Evolutionary conservation across 306 rosid genomes (phyloP).

Genomic region (Cicer bijugum): DNA sequence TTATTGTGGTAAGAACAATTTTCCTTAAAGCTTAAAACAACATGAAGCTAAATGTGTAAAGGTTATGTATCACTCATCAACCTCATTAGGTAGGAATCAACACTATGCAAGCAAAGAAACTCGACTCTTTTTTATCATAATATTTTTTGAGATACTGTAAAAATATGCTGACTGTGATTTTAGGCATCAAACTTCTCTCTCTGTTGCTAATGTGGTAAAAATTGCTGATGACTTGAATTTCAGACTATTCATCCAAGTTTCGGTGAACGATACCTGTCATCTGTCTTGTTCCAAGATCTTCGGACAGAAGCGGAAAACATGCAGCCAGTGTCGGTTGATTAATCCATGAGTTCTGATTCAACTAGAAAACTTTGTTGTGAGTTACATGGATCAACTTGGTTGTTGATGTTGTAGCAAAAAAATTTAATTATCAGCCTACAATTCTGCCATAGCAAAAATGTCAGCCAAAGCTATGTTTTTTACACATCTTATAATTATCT

Average conservation of each 20-base stretch:
- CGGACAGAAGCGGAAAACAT: constrained; percentile 88
- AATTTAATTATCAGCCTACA: constrained; percentile 6
- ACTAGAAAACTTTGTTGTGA: constrained; percentile 17
- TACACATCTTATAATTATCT: constrained; percentile 31
- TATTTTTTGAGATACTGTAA: neutral
- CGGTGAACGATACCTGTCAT: constrained; percentile 93
- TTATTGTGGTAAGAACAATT: constrained; percentile 78
- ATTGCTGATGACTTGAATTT: constrained; percentile 44
- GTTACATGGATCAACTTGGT: constrained; percentile 39
- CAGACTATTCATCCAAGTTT: constrained; percentile 97
- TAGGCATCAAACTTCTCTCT: constrained; percentile 1
- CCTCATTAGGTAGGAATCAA: constrained; percentile 10
- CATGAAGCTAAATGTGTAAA: neutral
- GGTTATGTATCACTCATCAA: constrained; percentile 8
- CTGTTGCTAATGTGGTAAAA: constrained; percentile 24
- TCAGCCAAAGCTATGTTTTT: neutral
- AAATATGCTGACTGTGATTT: constrained; percentile 23
- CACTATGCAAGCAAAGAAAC: constrained; percentile 28
- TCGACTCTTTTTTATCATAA: constrained; percentile 1
- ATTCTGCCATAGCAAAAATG: constrained; percentile 16
- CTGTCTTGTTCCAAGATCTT: constrained; percentile 83
- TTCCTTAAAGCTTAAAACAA: constrained; percentile 10
- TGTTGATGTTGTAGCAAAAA: constrained; percentile 37
- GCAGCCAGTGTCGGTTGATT: constrained; percentile 95
- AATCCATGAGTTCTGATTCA: constrained; percentile 18